These are phyloP conservation scores for Phoma herbarum DNA, from an alignment of 2,329 filamentous ascomycete genomes.

Conservation along the genomic window DNA sequence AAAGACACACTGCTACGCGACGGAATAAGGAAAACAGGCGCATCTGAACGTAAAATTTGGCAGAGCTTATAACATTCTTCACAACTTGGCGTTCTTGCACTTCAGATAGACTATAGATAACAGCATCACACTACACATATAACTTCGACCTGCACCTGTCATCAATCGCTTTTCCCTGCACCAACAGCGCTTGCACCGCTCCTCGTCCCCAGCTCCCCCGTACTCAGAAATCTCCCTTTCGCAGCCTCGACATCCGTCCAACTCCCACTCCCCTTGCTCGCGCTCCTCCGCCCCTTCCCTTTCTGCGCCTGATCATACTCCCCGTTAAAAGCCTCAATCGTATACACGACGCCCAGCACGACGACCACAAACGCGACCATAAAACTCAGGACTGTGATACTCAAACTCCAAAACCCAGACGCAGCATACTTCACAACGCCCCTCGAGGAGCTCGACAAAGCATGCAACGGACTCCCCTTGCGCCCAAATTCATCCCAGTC, in stretches of 20 bases:
- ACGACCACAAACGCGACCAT: conserved; percentile 43
- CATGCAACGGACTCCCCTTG: conserved; percentile 40
- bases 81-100: not conserved
- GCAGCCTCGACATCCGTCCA: conserved; percentile 1
- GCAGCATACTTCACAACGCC: conserved; percentile 31
- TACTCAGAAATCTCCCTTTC: conserved; percentile 33
- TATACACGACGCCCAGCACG: not conserved
- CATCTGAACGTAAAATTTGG: not conserved
- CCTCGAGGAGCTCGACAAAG: conserved; percentile 16
- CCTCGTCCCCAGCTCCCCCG: conserved; percentile 41
- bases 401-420: conserved; percentile 38
- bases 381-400: conserved; percentile 33
- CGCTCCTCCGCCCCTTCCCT: conserved; percentile 29
- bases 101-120: not conserved
- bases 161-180: conserved; percentile 47
- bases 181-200: conserved; percentile 40
- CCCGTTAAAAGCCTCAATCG: conserved; percentile 31
- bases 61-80: not conserved
- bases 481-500: conserved; percentile 43
- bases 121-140: not conserved
- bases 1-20: not conserved
- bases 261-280: conserved; percentile 13
- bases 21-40: not conserved
- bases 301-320: conserved; percentile 42
- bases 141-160: not conserved